Base-by-base conservation (phyloP, 257 asterid species). In the Nicotiana knightiana region DNA sequence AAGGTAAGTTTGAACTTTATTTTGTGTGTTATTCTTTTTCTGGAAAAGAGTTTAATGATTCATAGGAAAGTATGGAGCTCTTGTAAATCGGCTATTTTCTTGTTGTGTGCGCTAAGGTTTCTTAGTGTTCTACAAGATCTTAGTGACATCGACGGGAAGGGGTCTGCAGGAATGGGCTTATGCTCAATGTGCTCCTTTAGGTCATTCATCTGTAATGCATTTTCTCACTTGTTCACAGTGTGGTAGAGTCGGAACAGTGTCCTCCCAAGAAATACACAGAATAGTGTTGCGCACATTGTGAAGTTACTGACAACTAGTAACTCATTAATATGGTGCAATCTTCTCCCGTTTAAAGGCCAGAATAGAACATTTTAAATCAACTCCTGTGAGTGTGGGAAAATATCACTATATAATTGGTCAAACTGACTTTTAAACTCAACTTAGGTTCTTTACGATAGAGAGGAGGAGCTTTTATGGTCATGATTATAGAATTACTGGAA, bases 1-100 rank as follows among this genome's bases (percentile, higher is more conserved):
- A 95, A 95, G 97, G 98, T 93, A 88, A 83, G 85, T 83, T 24
- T 66, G 80, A 35, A 39, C 24, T 79, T 37, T 59, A 12, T 79
- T 21, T 51, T 75, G 63, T 26, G 61, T 21, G 79, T 16, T 33
- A 35, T 16, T 80, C 18, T 65, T 55, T 37, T 80, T 24, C 61
- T 71, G 37, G 79, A 21, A 71, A 46, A 46, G 24, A 71, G 79
- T 43, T 46, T 21, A 46, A 71, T 71, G 59, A 24, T 71, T 71
- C 79, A 46, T 46, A 46, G 61, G 39, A 24, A 46, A 46, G 39
- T 46, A 24, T 46, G 79, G 61, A 71, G 39, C 79, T 71, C 51
- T 46, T 71, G 79, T 21, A 12, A 21, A 70, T 70, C 3, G 78
- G 32, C 9, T 68, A 16, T 37, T 67, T 68, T 37, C 46, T 37